Evolutionary conservation across 1,139 yeast species (phyloP).

Genomic region (Blastobotrys indianensis): DNA sequence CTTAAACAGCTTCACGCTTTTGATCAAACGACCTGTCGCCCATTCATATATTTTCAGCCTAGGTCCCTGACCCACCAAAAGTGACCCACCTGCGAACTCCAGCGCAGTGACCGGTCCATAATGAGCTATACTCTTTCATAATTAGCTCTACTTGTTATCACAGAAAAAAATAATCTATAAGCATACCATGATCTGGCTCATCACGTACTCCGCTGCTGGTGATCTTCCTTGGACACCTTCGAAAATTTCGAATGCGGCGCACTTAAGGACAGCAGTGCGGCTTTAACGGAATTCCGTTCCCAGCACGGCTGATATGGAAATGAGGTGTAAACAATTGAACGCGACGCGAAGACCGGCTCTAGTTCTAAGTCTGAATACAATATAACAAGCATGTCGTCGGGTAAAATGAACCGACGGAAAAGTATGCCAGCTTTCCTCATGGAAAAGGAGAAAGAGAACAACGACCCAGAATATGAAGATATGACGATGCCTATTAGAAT

Average conservation of each 20-base stretch:
- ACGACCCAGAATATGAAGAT: constrained; percentile 11
- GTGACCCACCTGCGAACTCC: constrained; percentile 37
- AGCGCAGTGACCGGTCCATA: constrained; percentile 75
- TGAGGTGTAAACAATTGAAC: background rate
- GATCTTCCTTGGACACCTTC: background rate
- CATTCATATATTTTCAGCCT: constrained; percentile 50
- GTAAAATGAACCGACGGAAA: constrained; percentile 9
- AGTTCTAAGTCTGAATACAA: background rate
- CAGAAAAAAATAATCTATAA: no score
- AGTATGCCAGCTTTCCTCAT: constrained; percentile 15
- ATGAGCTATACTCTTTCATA: constrained; percentile 38
- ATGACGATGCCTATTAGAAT: constrained; percentile 13
- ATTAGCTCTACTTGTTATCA: no score
- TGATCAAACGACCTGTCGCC: constrained; percentile 37
- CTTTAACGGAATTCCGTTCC: background rate
- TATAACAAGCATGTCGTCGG: constrained; percentile 3
- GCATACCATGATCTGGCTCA: no score
- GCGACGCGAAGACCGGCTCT: background rate
- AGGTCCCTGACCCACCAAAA: constrained; percentile 77
- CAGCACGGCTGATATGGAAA: constrained; percentile 3
- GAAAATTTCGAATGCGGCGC: background rate
- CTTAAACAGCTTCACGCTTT: constrained; percentile 46
- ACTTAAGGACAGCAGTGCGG: background rate
- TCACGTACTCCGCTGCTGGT: no score
- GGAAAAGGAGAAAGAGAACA: constrained; percentile 13